Evolutionary conservation across 1,284 basidiomycete species (phyloP).

Genomic region (Microbotryum lychnidis-dioicae): DNA sequence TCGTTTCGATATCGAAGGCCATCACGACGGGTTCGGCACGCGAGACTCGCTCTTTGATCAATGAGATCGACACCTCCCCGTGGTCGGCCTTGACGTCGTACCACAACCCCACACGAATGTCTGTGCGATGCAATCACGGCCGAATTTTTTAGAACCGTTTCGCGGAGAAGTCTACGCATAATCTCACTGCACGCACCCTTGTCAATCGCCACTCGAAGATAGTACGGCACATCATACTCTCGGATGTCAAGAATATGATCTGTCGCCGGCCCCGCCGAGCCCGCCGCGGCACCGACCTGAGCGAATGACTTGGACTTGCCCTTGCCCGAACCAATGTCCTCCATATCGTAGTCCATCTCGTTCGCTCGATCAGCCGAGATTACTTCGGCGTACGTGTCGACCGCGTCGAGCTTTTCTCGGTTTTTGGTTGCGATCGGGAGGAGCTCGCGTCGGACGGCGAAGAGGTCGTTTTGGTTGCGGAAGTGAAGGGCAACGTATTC

Average conservation of each 20-base stretch:
- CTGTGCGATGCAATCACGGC: slow-evolving; percentile 39
- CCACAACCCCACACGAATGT: slow-evolving; percentile 95
- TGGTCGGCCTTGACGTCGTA: slow-evolving; percentile 78
- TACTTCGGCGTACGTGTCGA: slow-evolving; percentile 98
- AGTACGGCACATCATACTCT: slow-evolving; percentile 96
- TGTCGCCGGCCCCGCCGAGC: slow-evolving; percentile 47
- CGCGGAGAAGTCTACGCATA: not conserved
- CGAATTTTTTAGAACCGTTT: not conserved
- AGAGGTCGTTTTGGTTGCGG: slow-evolving; percentile 83
- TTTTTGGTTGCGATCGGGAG: slow-evolving; percentile 83
- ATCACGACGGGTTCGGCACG: slow-evolving; percentile 98
- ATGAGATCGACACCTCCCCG: slow-evolving; percentile 68
- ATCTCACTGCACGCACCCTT: slow-evolving; percentile 48
- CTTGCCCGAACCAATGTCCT: slow-evolving; percentile 44
- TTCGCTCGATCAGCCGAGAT: slow-evolving; percentile 47
- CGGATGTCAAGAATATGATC: slow-evolving; percentile 75
- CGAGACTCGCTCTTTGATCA: slow-evolving; percentile 77
- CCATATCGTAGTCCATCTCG: slow-evolving; percentile 52
- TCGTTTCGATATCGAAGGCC: slow-evolving; percentile 99
- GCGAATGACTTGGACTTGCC: slow-evolving; percentile 33
- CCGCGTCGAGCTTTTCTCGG: slow-evolving; percentile 84
- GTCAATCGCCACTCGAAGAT: slow-evolving; percentile 96
- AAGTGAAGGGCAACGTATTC: slow-evolving; percentile 85
- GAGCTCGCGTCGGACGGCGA: slow-evolving; percentile 77
- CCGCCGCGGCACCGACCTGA: slow-evolving; percentile 43